Percentiles rank a stretch among this genome's conserved stretches.
Conservation (phyloP, 768 basidiomycete genomes). For the Agaricus bisporus region DNA sequence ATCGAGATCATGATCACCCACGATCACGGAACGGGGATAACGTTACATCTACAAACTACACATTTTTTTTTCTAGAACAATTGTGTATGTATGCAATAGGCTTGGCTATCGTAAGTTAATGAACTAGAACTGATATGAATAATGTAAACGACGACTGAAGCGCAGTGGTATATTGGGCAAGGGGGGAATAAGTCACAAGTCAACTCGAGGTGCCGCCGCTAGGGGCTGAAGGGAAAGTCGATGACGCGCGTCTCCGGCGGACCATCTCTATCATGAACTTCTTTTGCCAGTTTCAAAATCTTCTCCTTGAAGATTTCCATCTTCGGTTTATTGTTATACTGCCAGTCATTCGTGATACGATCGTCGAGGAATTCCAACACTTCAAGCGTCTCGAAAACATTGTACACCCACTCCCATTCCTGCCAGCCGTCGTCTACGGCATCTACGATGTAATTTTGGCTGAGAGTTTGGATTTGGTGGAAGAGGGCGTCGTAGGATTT, state of each 20-base stretch:
- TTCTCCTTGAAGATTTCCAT: constrained; percentile 10
- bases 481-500: constrained; percentile 4
- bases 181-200: background rate
- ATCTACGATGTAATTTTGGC: constrained; percentile 2
- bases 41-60: constrained; percentile 7
- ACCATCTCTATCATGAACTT: constrained; percentile 1
- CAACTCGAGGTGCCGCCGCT: background rate
- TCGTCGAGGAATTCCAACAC: constrained; percentile 8
- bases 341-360: constrained; percentile 8
- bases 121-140: constrained; percentile 8
- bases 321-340: constrained; percentile 9
- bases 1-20: background rate
- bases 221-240: constrained; percentile 6
- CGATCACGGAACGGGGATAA: background rate
- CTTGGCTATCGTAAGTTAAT: constrained; percentile 1
- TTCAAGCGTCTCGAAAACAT: constrained; percentile 9
- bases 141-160: constrained; percentile 2
- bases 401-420: constrained; percentile 11
- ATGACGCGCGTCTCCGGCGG: constrained; percentile 6
- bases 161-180: background rate
- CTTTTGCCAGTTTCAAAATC: constrained; percentile 2
- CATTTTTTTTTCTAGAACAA: background rate
- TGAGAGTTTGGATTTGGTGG: background rate
- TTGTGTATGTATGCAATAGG: background rate
- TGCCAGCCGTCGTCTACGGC: constrained; percentile 10